Evolutionary conservation across 306 rosid species (phyloP).

Genomic region (Prunus mongolica): DNA sequence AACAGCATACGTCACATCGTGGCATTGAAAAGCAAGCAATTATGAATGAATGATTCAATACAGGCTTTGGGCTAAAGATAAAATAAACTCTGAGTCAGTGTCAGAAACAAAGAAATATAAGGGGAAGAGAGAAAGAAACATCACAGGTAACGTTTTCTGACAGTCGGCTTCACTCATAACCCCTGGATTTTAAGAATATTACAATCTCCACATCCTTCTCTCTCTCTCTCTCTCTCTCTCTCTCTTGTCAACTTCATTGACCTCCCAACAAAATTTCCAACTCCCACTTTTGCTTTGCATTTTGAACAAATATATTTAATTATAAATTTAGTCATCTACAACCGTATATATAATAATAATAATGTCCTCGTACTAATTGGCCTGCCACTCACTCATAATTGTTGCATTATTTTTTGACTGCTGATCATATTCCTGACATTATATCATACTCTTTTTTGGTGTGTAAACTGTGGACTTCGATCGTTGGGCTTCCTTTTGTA

Average conservation of each 20-base stretch:
- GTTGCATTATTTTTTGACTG: no score
- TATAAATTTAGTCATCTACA: no score
- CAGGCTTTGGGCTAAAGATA: conserved; percentile 54
- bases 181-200: neutral
- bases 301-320: neutral
- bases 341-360: no score
- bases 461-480: no score
- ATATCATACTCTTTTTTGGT: no score
- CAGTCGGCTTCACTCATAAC: neutral
- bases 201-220: neutral
- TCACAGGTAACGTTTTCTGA: conserved; percentile 19
- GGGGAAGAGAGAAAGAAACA: neutral
- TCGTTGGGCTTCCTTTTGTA: no score
- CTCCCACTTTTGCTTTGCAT: neutral
- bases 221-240: neutral
- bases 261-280: neutral
- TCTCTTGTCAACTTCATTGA: conserved; percentile 12
- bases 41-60: conserved; percentile 83
- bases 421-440: no score
- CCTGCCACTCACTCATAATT: no score
- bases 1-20: conserved; percentile 46
- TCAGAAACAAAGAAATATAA: neutral
- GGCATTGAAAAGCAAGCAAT: conserved; percentile 57
- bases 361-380: no score
- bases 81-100: conserved; percentile 41